Evolutionary conservation across 163 green algal species (phyloP).

Genomic region (Smithsoniella earleae): DNA sequence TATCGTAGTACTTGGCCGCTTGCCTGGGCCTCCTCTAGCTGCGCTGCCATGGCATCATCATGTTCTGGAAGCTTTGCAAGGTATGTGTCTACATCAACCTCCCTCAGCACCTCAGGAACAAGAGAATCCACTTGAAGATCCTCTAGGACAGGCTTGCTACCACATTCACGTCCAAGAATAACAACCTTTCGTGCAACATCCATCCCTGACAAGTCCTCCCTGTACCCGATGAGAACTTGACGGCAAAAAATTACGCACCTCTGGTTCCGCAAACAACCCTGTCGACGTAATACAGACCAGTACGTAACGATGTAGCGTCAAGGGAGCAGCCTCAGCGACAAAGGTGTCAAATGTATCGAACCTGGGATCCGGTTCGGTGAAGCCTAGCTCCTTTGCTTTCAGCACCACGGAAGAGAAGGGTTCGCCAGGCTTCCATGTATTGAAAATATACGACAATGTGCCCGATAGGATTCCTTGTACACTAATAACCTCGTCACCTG

Average conservation of each 20-base stretch:
- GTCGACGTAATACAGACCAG: too few relatives aligned
- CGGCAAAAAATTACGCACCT: too few relatives aligned
- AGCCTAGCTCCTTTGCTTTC: constrained; percentile 72
- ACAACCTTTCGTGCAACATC: constrained; percentile 94
- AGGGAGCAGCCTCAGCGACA: too few relatives aligned
- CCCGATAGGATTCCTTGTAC: constrained; percentile 93
- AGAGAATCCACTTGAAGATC: constrained; percentile 50
- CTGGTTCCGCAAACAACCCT: too few relatives aligned
- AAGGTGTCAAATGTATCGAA: too few relatives aligned
- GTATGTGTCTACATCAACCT: constrained; percentile 38
- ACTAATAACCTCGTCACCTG: constrained; percentile 74
- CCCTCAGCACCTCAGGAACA: constrained; percentile 47
- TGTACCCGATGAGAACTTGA: too few relatives aligned
- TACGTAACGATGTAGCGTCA: too few relatives aligned
- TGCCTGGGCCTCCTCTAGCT: constrained; percentile 47
- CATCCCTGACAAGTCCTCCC: constrained; percentile 85
- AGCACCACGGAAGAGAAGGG: constrained; percentile 73
- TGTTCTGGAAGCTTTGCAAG: constrained; percentile 52
- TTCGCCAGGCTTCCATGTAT: constrained; percentile 58
- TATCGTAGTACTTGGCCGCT: constrained; percentile 71
- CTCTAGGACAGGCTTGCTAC: constrained; percentile 57
- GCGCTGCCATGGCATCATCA: constrained; percentile 49
- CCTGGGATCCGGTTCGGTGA: constrained; percentile 79
- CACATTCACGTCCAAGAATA: constrained; percentile 69
- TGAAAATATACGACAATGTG: constrained; percentile 92